phyloP scores from a whole-genome alignment of 2,329 filamentous ascomycete species.

The Ascochyta pisi region DNA sequence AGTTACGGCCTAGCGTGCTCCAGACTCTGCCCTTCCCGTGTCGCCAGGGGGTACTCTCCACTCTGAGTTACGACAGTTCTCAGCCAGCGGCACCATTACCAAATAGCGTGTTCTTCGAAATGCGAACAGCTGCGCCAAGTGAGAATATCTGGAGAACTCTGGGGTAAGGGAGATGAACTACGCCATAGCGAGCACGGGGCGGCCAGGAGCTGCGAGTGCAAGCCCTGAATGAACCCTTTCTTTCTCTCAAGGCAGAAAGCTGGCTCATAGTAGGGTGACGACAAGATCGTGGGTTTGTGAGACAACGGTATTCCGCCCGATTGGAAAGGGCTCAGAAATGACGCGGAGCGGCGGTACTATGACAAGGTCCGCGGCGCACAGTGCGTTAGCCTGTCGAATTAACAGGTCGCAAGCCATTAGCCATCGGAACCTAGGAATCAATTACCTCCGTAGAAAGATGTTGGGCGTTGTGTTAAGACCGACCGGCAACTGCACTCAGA shows the following conservation, averaged over 20 bases:
- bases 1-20: background rate
- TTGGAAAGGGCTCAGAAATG: background rate
- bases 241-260: too few species aligned
- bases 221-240: too few species aligned
- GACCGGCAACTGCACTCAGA: background rate
- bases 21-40: background rate
- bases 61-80: background rate
- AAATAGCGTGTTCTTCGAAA: background rate
- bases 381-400: background rate
- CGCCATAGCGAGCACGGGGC: background rate
- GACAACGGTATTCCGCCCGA: background rate
- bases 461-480: background rate
- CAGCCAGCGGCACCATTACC: slow-evolving; percentile 6
- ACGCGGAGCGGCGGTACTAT: slow-evolving; percentile 2
- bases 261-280: background rate
- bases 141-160: background rate
- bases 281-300: background rate
- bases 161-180: background rate
- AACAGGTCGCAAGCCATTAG: background rate
- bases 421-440: background rate
- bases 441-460: background rate
- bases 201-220: background rate
- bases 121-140: background rate
- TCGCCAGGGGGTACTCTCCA: background rate
- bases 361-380: background rate